phyloP scores from a whole-genome alignment of 1,139 yeast species.

The Nakaseomyces bracarensis region DNA sequence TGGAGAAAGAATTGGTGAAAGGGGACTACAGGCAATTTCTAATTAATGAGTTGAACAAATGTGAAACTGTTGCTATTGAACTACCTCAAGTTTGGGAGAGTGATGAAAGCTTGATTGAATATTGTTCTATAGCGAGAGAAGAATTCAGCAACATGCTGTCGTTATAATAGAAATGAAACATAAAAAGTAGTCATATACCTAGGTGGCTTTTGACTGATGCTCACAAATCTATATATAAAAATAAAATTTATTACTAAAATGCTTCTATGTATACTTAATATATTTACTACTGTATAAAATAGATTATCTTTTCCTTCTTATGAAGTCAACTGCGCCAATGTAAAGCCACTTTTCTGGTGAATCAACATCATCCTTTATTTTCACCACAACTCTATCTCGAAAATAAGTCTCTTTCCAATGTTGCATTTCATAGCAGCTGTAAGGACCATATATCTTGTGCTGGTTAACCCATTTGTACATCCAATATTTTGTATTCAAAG shows the following conservation, averaged over 20 bases:
- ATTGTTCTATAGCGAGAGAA: constrained; percentile 30
- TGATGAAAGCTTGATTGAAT: constrained; percentile 23
- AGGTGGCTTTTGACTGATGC: too few species aligned
- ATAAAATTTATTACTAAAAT: background rate
- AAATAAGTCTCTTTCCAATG: constrained; percentile 29
- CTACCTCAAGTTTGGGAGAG: constrained; percentile 22
- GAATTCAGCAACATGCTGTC: constrained; percentile 24
- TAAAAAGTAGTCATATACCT: too few species aligned
- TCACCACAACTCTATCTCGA: constrained; percentile 21
- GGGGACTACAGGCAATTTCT: constrained; percentile 75
- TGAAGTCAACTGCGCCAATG: background rate
- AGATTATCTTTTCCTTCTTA: background rate
- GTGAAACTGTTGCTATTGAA: constrained; percentile 39
- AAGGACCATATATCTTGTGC: constrained; percentile 13
- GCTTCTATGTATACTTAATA: background rate
- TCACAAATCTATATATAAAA: too few species aligned
- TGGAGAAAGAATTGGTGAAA: constrained; percentile 57
- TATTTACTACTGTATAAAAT: too few species aligned
- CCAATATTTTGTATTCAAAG: constrained; percentile 22
- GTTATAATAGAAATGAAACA: background rate
- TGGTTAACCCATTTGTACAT: constrained; percentile 25
- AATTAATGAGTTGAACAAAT: constrained; percentile 50
- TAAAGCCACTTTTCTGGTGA: constrained; percentile 24
- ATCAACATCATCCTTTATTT: constrained; percentile 20
- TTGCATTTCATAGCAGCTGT: constrained; percentile 28